Evolutionary conservation across 441 rosid genomes (phyloP).

Genomic region (Dalechampia spathulata): DNA sequence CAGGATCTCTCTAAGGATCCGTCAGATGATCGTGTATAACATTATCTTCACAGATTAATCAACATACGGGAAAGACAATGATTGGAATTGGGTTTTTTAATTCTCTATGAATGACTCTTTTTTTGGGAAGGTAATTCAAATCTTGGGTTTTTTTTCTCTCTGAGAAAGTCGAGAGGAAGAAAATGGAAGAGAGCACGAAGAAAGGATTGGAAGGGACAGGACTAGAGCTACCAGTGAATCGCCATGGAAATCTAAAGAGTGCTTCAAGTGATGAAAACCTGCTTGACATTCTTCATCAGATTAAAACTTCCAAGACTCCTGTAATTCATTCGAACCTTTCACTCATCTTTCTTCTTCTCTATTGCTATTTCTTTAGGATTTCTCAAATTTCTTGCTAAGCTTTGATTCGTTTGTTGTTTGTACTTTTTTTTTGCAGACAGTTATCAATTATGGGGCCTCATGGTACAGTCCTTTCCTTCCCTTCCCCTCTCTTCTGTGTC

Average conservation of each 20-base stretch:
- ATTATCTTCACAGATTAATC: too few species aligned
- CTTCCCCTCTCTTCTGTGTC: neutral
- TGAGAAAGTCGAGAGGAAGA: too few species aligned
- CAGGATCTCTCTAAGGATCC: too few species aligned
- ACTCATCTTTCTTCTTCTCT: neutral
- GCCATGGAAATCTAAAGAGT: constrained; percentile 46
- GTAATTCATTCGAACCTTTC: constrained; percentile 16
- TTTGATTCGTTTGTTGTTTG: neutral
- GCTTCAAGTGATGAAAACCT: constrained; percentile 47
- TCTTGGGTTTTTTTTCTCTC: too few species aligned
- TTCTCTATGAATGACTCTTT: too few species aligned
- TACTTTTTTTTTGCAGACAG: constrained; percentile 44
- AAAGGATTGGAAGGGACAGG: constrained; percentile 33
- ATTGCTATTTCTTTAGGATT: neutral
- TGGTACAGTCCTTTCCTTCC: constrained; percentile 31
- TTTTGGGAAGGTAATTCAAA: too few species aligned
- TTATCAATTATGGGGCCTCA: constrained; percentile 77
- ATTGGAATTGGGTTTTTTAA: too few species aligned
- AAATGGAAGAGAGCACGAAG: constrained; percentile 26
- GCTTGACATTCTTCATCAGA: constrained; percentile 32
- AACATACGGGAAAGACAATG: too few species aligned
- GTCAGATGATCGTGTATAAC: too few species aligned
- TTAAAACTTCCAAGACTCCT: constrained; percentile 48
- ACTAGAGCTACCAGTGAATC: constrained; percentile 29
- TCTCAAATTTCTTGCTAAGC: neutral